Evolutionary conservation across 257 asterid species (phyloP).

Genomic region (Rubia yunnanensis): DNA sequence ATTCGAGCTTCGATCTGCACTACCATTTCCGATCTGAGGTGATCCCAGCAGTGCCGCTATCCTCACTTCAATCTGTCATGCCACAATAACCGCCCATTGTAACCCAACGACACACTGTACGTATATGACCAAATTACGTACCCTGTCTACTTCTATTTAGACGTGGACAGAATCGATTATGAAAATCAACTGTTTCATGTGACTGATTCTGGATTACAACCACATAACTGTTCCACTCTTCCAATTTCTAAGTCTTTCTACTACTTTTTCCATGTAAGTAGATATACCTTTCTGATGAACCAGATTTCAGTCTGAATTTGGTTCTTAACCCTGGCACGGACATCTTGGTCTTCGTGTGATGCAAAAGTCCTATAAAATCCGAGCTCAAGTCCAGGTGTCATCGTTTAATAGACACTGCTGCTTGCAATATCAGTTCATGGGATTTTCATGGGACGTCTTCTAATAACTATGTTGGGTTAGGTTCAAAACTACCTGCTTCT

Average conservation of each 20-base stretch:
- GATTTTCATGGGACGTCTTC: neutral
- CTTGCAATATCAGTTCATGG: neutral
- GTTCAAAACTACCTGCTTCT: neutral
- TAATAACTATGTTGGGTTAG: neutral
- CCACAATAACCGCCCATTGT: neutral
- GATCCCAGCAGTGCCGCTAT: neutral
- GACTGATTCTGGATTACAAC: neutral
- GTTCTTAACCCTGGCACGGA: neutral
- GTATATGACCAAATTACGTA: too few species aligned
- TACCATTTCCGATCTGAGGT: neutral
- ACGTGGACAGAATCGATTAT: neutral
- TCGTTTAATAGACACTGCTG: neutral
- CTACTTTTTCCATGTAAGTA: too few species aligned
- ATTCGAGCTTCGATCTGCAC: neutral
- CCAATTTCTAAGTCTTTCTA: neutral
- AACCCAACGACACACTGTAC: too few species aligned
- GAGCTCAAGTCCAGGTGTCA: neutral
- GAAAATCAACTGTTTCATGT: neutral
- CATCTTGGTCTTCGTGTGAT: neutral
- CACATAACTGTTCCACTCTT: constrained; percentile 6
- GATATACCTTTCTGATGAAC: too few species aligned
- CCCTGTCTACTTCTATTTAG: neutral
- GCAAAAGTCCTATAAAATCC: neutral
- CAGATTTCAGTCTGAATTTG: too few species aligned
- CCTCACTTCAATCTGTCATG: neutral